Percentiles rank a stretch among this genome's conserved stretches.
Evolutionary conservation across 257 asterid genomes (phyloP).

Genomic region (Gentiana dahurica): DNA sequence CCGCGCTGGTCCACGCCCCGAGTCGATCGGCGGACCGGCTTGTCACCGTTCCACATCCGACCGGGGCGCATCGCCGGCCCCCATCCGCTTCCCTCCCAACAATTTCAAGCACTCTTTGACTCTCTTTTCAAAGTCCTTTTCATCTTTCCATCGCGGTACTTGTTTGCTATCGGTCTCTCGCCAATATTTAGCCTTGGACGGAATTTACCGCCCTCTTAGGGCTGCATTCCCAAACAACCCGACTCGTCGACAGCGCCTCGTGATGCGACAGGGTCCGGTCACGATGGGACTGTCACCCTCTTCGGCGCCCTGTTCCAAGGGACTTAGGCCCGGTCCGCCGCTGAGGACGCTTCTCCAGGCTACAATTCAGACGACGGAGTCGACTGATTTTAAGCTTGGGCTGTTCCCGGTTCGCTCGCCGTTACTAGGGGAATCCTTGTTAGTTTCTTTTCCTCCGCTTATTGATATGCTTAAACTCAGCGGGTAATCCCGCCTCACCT

Average conservation of each 20-base stretch:
- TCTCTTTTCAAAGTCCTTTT: constrained; percentile 3
- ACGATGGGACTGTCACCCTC: no score
- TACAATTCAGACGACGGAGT: no score
- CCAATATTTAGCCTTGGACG: no score
- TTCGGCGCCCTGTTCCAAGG: no score
- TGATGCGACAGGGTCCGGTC: no score
- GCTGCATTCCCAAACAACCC: no score
- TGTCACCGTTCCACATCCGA: constrained; percentile 8
- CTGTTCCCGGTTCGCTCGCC: constrained; percentile 36
- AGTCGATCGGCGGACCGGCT: constrained; percentile 34
- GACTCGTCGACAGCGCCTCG: no score
- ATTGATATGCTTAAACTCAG: constrained; percentile 12
- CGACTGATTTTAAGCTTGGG: constrained; percentile 12
- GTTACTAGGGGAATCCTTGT: constrained; percentile 29
- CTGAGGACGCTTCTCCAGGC: no score
- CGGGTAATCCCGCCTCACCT: constrained; percentile 4
- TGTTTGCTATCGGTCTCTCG: no score
- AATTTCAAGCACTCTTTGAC: constrained; percentile 40
- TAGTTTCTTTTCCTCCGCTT: constrained; percentile 17
- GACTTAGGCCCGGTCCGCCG: no score
- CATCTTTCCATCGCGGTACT: no score
- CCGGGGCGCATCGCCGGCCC: constrained; percentile 51
- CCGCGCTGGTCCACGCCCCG: constrained; percentile 20
- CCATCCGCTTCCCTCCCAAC: constrained; percentile 54
- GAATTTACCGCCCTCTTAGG: no score